Conservation (phyloP, 441 rosid species). For the Cnidoscolus chayamansa region DNA sequence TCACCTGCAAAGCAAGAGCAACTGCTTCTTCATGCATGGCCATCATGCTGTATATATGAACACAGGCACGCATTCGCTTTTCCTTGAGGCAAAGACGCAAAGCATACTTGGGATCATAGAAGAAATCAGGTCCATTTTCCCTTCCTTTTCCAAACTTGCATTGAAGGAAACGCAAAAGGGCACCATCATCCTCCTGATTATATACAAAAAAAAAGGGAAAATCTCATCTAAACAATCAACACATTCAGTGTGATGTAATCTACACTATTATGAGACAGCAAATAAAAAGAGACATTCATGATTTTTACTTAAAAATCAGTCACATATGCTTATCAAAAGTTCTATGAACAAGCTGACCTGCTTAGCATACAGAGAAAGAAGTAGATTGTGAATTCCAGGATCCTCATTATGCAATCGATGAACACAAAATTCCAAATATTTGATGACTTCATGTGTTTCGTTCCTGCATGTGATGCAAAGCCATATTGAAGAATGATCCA, state of each 20-base stretch:
- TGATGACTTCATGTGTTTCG: constrained; percentile 98
- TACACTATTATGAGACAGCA: neutral
- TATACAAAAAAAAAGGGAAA: constrained; percentile 12
- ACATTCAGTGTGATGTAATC: neutral
- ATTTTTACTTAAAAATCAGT: neutral
- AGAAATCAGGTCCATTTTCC: constrained; percentile 90
- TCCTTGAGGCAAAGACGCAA: constrained; percentile 97
- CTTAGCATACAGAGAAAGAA: constrained; percentile 94
- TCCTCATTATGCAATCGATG: constrained; percentile 93
- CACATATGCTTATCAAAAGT: neutral
- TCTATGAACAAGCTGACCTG: constrained; percentile 52
- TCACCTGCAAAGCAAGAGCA: constrained; percentile 98
- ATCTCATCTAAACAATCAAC: neutral
- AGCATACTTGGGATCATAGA: constrained; percentile 97
- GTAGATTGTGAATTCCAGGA: constrained; percentile 94
- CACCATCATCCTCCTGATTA: constrained; percentile 86
- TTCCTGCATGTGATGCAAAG: constrained; percentile 58
- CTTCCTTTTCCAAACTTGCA: constrained; percentile 94
- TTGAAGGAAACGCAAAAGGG: constrained; percentile 92
- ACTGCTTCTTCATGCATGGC: constrained; percentile 99
- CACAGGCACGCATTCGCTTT: constrained; percentile 95
- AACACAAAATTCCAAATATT: constrained; percentile 92
- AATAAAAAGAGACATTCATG: neutral
- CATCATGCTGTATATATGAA: constrained; percentile 99
- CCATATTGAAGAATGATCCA: constrained; percentile 17